phyloP scores from a whole-genome alignment of 345 rosid genomes.

The Aquilaria yunnanensis region DNA sequence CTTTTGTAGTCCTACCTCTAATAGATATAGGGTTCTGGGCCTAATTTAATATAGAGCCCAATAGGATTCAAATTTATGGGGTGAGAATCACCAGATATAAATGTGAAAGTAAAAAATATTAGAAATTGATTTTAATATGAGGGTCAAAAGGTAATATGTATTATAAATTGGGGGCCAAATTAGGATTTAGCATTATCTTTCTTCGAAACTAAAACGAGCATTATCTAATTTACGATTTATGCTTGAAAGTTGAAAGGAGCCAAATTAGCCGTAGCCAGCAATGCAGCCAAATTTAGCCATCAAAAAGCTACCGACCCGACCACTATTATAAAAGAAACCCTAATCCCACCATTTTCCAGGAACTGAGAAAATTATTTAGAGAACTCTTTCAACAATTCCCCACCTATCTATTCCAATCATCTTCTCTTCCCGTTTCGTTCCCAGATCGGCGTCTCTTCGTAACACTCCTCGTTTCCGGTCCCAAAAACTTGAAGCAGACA shows the following conservation, averaged over 20 bases:
- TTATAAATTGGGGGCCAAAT: no score
- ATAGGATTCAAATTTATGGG: no score
- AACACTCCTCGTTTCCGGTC: conserved; percentile 36
- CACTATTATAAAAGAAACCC: conserved; percentile 28
- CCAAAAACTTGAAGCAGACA: neutral
- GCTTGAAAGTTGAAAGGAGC: conserved; percentile 12
- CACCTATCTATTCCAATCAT: conserved; percentile 11
- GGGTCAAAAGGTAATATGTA: no score
- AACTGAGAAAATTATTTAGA: neutral
- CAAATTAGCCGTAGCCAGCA: conserved; percentile 31
- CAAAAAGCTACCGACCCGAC: neutral
- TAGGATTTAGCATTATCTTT: no score
- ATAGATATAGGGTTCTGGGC: no score
- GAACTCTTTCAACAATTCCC: conserved; percentile 21
- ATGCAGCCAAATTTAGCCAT: conserved; percentile 15
- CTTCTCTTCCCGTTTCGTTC: conserved; percentile 25
- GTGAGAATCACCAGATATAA: no score
- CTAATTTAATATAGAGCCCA: no score
- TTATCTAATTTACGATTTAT: neutral
- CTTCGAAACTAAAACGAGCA: neutral
- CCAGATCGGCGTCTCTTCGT: conserved; percentile 32
- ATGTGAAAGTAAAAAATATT: no score
- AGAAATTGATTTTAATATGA: no score
- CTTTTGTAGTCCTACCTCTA: no score
- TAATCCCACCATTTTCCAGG: conserved; percentile 8